phyloP scores from a whole-genome alignment of 73 alveolate species.

The Tetrahymena borealis region DNA sequence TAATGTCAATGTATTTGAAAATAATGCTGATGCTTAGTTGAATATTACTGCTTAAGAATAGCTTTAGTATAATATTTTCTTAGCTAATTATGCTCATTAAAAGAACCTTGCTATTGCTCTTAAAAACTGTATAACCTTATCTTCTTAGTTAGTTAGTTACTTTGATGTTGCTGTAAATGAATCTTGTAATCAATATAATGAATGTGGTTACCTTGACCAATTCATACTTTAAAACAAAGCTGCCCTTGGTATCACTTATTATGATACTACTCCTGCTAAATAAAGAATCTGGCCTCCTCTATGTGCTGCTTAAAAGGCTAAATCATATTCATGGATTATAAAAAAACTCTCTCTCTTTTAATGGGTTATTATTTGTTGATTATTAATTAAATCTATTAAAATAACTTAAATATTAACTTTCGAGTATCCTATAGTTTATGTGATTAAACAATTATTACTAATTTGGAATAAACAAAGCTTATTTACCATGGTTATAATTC shows the following conservation, averaged over 20 bases:
- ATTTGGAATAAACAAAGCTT: too few species aligned
- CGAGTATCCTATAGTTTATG: not conserved
- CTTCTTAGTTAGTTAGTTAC: not conserved
- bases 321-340: not conserved
- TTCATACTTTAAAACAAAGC: not conserved
- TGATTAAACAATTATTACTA: too few species aligned
- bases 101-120: not conserved
- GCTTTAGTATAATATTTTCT: not conserved
- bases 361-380: not conserved
- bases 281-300: not conserved
- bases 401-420: not conserved
- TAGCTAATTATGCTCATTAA: not conserved
- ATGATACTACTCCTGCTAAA: not conserved
- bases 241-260: not conserved
- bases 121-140: not conserved
- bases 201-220: not conserved
- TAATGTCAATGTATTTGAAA: not conserved
- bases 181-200: not conserved
- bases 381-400: not conserved
- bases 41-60: not conserved
- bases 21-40: not conserved
- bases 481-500: too few species aligned
- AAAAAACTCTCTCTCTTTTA: not conserved
- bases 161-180: slow-evolving; percentile 11
- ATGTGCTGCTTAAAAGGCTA: not conserved